Evolutionary conservation across 2,329 filamentous ascomycete species (phyloP), one percentile per base, ranked within the genome.

Genomic region (Clonostachys byssicola): DNA sequence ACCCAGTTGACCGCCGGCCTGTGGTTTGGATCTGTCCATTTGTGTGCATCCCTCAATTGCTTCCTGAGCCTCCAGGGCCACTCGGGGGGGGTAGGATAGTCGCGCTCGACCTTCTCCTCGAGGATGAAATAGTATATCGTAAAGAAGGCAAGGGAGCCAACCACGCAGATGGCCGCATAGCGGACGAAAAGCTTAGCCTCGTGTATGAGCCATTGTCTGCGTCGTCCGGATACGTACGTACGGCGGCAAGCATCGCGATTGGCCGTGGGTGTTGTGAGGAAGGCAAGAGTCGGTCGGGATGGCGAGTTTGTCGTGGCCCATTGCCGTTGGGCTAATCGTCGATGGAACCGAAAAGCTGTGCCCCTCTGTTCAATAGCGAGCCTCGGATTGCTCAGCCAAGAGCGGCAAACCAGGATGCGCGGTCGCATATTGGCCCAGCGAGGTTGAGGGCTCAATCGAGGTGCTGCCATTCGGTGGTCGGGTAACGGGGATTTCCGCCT

Each of bases 41-140:
- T 74, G 47, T 77, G 78, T 5, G 86, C 87, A 44, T 80, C 77
- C 39, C 89, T 79, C 51, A 88, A 75, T 38, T 77, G 73, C 66
- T 86, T 80, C 20, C 90, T 76, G 42, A 86, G 89, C 53, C 81
- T 68, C 64, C 83, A 86, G 0, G 72, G 72, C 90, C 92, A 96
- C 62, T 95, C 92, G 23, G 80, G 78, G 2, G 92, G 92, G 2
- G 89, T 92, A 0, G 91, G 91, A 61, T 85, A 89, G 45, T 79
- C 73, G 43, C 85, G 78, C 68, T 96, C 91, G 41, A 89, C 73
- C 50, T 77, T 72, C 65, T 95, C 89, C 58, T 92, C 85, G 59
- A 86, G 76, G 35, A 90, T 61, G 14, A 85, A 85, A 52, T 83
- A 80, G 53, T 78, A 77, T 38, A 84, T 79, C 10, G 87, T 70